Conservation (phyloP, 2,329 filamentous ascomycete species). For the Eutypella sp. region DNA sequence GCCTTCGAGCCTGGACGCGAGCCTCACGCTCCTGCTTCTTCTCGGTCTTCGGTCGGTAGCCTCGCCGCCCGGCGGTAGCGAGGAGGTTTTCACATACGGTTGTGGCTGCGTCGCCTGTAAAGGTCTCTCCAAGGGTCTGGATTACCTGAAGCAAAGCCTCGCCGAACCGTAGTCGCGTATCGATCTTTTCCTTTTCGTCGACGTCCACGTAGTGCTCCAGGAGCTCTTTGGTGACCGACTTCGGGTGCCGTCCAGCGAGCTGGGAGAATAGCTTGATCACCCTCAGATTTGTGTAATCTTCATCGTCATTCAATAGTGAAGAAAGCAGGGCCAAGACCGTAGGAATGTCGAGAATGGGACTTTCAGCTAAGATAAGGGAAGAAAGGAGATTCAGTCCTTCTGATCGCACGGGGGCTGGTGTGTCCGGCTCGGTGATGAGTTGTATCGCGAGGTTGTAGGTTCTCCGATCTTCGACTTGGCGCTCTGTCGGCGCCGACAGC, state of each 20-base stretch:
- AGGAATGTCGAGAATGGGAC: slow-evolving; percentile 61
- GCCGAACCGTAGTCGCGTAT: slow-evolving; percentile 63
- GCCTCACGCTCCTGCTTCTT: slow-evolving; percentile 49
- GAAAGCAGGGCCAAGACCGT: slow-evolving; percentile 59
- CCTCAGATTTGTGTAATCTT: slow-evolving; percentile 68
- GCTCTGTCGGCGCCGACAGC: slow-evolving; percentile 35
- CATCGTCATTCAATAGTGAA: slow-evolving; percentile 58
- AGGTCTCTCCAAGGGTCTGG: slow-evolving; percentile 53
- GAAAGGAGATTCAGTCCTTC: slow-evolving; percentile 60
- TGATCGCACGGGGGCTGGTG: slow-evolving; percentile 60
- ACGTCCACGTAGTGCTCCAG: slow-evolving; percentile 64
- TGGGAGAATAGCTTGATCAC: slow-evolving; percentile 61
- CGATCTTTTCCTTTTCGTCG: slow-evolving; percentile 52
- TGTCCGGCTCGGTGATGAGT: slow-evolving; percentile 58
- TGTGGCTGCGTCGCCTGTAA: slow-evolving; percentile 47
- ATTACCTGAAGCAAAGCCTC: slow-evolving; percentile 62
- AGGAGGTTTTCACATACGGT: slow-evolving; percentile 55
- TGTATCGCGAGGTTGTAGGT: slow-evolving; percentile 58
- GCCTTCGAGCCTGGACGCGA: slow-evolving; percentile 41
- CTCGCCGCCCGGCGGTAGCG: slow-evolving; percentile 59
- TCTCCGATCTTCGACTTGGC: slow-evolving; percentile 55
- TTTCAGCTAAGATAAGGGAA: slow-evolving; percentile 48
- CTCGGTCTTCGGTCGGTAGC: slow-evolving; percentile 54
- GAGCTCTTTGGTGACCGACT: slow-evolving; percentile 56
- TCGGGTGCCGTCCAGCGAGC: slow-evolving; percentile 57